These are phyloP conservation scores for Sporothrix brasiliensis DNA, from an alignment of 2,329 filamentous ascomycete species.

Conservation along the genomic window DNA sequence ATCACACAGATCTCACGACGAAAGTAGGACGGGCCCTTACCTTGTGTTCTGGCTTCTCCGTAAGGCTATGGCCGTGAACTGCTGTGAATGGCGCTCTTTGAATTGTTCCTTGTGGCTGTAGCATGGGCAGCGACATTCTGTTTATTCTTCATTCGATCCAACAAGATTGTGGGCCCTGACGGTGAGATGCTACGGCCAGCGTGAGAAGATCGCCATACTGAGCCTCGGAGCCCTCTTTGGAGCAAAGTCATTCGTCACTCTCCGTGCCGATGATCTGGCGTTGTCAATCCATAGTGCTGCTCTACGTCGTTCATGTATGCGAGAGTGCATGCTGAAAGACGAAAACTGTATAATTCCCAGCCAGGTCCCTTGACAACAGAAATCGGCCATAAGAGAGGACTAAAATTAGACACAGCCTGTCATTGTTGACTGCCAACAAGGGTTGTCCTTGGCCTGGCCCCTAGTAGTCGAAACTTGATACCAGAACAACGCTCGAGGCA, in stretches of 20 bases:
- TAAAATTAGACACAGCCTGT: not conserved
- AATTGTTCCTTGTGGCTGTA: not conserved
- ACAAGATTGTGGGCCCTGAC: not conserved
- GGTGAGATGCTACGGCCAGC: constrained; percentile 3
- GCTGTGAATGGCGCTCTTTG: not conserved
- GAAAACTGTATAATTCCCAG: not conserved
- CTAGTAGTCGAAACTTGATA: not conserved
- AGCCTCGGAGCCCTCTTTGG: not conserved
- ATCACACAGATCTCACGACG: not conserved
- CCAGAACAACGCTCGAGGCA: not conserved
- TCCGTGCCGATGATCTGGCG: not conserved
- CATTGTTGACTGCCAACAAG: constrained; percentile 3
- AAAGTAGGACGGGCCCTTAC: not conserved
- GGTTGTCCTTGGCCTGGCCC: not conserved
- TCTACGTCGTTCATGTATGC: not conserved
- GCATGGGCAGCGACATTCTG: constrained; percentile 8
- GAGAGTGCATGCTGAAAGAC: not conserved
- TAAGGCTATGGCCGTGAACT: not conserved
- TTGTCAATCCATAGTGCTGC: not conserved
- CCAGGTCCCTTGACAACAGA: not conserved
- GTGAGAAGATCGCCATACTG: constrained; percentile 10
- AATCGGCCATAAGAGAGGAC: constrained; percentile 8
- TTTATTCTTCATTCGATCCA: not conserved
- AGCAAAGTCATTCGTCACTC: not conserved
- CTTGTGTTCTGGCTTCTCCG: not conserved